phyloP scores from a whole-genome alignment of 2,329 filamentous ascomycete species.

The Fusarium nematophilum region DNA sequence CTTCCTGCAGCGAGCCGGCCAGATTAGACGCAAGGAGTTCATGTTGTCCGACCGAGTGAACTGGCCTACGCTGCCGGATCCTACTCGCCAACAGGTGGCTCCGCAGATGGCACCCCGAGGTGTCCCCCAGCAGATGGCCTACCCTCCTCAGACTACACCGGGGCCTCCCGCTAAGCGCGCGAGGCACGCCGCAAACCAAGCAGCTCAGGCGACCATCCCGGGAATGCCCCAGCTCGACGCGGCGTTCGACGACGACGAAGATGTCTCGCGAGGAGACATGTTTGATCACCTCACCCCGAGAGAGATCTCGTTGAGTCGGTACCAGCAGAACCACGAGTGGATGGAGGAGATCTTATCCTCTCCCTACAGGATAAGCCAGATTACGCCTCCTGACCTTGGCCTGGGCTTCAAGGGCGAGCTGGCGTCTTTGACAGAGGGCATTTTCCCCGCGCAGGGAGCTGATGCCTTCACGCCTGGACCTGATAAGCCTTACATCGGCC shows the following conservation, averaged over 20 bases:
- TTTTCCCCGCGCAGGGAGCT: constrained; percentile 76
- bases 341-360: constrained; percentile 98
- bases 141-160: constrained; percentile 63
- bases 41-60: constrained; percentile 90
- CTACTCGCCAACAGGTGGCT: constrained; percentile 63
- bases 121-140: constrained; percentile 71
- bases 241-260: constrained; percentile 86
- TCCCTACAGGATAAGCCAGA: constrained; percentile 85
- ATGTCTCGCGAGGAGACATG: constrained; percentile 85
- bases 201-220: constrained; percentile 52
- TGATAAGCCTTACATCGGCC: constrained; percentile 70
- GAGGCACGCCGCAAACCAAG: constrained; percentile 57
- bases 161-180: constrained; percentile 68
- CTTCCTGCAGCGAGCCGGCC: constrained; percentile 79
- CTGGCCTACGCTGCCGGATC: constrained; percentile 83
- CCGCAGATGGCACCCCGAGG: constrained; percentile 58
- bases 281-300: constrained; percentile 91
- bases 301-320: constrained; percentile 87
- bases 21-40: constrained; percentile 90
- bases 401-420: constrained; percentile 87
- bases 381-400: constrained; percentile 87
- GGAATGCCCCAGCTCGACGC: constrained; percentile 55
- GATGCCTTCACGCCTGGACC: constrained; percentile 58
- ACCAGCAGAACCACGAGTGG: constrained; percentile 97
- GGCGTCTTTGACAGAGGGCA: constrained; percentile 82